phyloP scores from a whole-genome alignment of 257 asterid genomes.

The Euphrasia confusa region DNA sequence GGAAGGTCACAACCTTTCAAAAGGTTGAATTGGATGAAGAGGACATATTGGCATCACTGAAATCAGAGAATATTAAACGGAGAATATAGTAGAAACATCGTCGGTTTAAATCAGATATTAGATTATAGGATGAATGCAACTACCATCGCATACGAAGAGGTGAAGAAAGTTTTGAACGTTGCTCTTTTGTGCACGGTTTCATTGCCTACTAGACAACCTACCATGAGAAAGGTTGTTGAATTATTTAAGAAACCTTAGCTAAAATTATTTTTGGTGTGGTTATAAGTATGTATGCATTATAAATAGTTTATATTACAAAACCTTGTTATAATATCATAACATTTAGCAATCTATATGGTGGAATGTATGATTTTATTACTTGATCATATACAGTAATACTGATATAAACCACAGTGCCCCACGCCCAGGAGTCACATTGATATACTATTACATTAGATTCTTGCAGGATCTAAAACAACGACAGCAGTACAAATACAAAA shows the following conservation, averaged over 20 bases:
- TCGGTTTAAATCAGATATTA: conserved; percentile 35
- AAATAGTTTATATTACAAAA: too few relatives aligned
- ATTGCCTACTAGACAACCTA: conserved; percentile 55
- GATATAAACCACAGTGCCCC: too few relatives aligned
- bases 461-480: too few relatives aligned
- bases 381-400: too few relatives aligned
- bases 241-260: conserved; percentile 38
- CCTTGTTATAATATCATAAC: too few relatives aligned
- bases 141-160: conserved; percentile 33
- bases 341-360: too few relatives aligned
- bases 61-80: conserved; percentile 52
- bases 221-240: conserved; percentile 70
- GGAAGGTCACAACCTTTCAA: conserved; percentile 67
- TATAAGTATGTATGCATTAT: too few relatives aligned
- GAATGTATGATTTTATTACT: too few relatives aligned
- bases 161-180: conserved; percentile 45
- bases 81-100: conserved; percentile 4
- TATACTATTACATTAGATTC: too few relatives aligned
- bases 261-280: too few relatives aligned
- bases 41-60: conserved; percentile 48
- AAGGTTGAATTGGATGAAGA: conserved; percentile 45
- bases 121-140: conserved; percentile 45
- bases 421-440: too few relatives aligned
- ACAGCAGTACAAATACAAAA: too few relatives aligned
- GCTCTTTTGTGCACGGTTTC: conserved; percentile 58